Base-by-base conservation (phyloP, 140 eudicot genomes). In the Anethum foeniculum region DNA sequence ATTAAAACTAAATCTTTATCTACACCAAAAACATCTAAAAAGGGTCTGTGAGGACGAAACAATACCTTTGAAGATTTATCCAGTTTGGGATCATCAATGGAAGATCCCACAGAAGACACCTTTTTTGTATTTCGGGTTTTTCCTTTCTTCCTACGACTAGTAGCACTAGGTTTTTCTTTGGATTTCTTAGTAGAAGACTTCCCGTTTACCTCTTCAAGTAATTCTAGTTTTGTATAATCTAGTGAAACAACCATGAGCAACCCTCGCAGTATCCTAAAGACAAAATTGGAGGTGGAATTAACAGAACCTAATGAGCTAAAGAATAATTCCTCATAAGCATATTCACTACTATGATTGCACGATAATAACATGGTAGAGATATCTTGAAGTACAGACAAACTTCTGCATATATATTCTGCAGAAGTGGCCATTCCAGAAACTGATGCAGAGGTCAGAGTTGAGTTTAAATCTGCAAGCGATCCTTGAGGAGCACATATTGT, bases 211-310 rank as follows among this genome's bases (percentile, higher is more conserved):
- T 92, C 99, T 81, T 90, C 95, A 72, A 92, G 90, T 58, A 94
- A 92, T 86, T 95, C 99, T 81, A 85, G 83, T 84, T 88, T 95
- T 32, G 96, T 95, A 81, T 84, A 90, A 84, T 95, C 97, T 81
- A 95, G 96, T 51, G 99, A 92, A 78, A 95, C 85, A 79, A 89
- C 95, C 97, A 90, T 92, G 76, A 95, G 89, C 83, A 95, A 82
- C 67, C 93, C 95, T 49, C 97, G 83, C 81, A 95, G 51, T 85
- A 90, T 92, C 86, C 97, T 87, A 52, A 89, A 84, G 81, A 92
- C 77, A 14, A 87, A 83, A 84, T 92, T 96, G 71, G 96, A 89
- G 80, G 91, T 73, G 23, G 90, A 85, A 82, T 85, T 83, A 51
- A 88, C 83, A 76, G 92, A 85, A 56, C 80, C 93, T 81, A 95